phyloP scores from a whole-genome alignment of 768 basidiomycete genomes.

The Hypholoma sublateritium region DNA sequence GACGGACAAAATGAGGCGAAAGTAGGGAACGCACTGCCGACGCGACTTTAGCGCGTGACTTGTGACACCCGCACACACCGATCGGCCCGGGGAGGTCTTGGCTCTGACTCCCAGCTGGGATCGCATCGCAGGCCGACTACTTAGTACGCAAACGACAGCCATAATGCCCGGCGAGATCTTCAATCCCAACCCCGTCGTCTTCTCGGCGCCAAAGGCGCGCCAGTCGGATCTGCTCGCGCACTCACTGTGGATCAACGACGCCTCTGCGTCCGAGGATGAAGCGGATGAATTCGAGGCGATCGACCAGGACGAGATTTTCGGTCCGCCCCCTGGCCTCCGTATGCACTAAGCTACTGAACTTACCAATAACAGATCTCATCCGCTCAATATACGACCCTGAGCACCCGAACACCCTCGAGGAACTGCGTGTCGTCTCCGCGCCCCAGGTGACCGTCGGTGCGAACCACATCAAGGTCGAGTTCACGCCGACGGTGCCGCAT shows the following conservation, averaged over 20 bases:
- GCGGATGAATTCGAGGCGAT: conserved; percentile 67
- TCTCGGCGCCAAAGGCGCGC: conserved; percentile 52
- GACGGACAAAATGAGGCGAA: conserved; percentile 11
- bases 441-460: conserved; percentile 66
- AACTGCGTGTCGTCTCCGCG: conserved; percentile 91
- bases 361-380: conserved; percentile 66
- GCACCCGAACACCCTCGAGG: conserved; percentile 91
- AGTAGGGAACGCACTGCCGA: conserved; percentile 14
- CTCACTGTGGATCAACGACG: conserved; percentile 64
- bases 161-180: conserved; percentile 60
- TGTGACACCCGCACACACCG: conserved; percentile 3
- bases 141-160: conserved; percentile 9
- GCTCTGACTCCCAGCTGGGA: conserved; percentile 10
- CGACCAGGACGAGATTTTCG: conserved; percentile 91
- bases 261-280: conserved; percentile 43
- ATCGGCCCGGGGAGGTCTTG: neutral
- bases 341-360: conserved; percentile 1
- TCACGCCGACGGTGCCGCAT: conserved; percentile 97
- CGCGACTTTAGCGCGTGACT: conserved; percentile 31
- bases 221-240: conserved; percentile 40
- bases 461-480: conserved; percentile 83
- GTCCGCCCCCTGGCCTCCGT: conserved; percentile 37
- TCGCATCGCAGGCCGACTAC: neutral
- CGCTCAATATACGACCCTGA: conserved; percentile 94
- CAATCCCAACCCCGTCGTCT: conserved; percentile 91